Conservation (phyloP, 1,284 basidiomycete genomes). For the Vanrija pseudolonga region DNA sequence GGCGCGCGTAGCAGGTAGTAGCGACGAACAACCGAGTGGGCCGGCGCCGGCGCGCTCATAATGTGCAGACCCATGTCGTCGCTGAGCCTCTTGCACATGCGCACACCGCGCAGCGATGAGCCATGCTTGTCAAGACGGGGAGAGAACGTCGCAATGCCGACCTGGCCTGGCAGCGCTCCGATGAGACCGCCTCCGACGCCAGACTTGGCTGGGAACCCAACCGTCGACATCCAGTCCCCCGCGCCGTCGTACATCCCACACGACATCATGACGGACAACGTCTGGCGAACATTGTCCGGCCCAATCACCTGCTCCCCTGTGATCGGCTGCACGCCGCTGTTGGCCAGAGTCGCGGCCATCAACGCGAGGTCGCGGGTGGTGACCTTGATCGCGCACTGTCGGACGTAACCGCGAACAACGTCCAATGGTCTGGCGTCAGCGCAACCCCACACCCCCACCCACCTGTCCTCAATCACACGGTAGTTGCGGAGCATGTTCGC, state of each 20-base stretch:
- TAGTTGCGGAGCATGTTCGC: not conserved
- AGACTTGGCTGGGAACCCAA: not conserved
- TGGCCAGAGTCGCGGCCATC: not conserved
- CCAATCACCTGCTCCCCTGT: not conserved
- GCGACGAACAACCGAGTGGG: slow-evolving; percentile 10
- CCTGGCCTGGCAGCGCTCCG: not conserved
- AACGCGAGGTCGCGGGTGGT: not conserved
- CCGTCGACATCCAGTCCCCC: not conserved
- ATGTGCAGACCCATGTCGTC: slow-evolving; percentile 24
- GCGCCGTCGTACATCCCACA: not conserved
- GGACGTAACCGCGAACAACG: not conserved
- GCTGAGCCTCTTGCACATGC: not conserved
- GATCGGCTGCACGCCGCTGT: not conserved
- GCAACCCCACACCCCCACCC: too few relatives aligned
- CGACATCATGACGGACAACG: not conserved
- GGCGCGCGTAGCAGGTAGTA: slow-evolving; percentile 9
- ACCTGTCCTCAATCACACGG: not conserved
- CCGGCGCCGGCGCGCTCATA: slow-evolving; percentile 14
- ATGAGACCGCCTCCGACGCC: not conserved
- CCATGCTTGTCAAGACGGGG: not conserved
- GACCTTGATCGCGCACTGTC: not conserved
- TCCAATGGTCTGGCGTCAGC: not conserved
- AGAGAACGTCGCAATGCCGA: not conserved
- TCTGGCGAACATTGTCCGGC: not conserved
- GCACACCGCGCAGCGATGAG: not conserved